Evolutionary conservation across 1,284 basidiomycete species (phyloP).

Genomic region (Cryptococcus sp.): DNA sequence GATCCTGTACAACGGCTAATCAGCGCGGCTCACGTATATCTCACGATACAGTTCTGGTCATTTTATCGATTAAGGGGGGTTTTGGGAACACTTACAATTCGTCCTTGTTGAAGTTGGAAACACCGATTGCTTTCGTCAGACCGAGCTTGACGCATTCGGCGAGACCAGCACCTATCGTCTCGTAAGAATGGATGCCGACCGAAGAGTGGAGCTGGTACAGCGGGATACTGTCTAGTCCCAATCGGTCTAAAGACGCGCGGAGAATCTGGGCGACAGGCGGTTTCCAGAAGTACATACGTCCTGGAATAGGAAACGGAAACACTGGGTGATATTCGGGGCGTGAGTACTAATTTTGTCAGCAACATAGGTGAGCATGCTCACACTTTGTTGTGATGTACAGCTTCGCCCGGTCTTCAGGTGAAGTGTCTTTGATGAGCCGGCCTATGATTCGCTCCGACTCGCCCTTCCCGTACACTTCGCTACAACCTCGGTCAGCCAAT

Average conservation of each 20-base stretch:
- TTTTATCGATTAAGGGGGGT: no score
- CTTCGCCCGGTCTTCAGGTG: conserved; percentile 24
- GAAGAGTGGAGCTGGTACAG: conserved; percentile 46
- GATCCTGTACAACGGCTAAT: conserved; percentile 20
- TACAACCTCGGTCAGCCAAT: conserved; percentile 3
- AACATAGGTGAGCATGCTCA: conserved; percentile 13
- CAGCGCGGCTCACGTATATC: not conserved
- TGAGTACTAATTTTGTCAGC: not conserved
- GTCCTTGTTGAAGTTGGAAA: conserved; percentile 43
- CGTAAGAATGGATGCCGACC: conserved; percentile 34
- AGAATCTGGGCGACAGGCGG: conserved; percentile 38
- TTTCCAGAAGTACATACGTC: conserved; percentile 35
- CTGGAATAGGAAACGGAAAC: conserved; percentile 35
- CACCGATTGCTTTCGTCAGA: conserved; percentile 41
- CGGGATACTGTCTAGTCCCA: conserved; percentile 41
- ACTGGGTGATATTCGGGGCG: conserved; percentile 13
- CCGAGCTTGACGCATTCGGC: conserved; percentile 43
- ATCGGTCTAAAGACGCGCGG: conserved; percentile 32
- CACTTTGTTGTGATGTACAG: conserved; percentile 44
- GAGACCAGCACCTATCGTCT: conserved; percentile 32
- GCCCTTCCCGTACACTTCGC: conserved; percentile 39
- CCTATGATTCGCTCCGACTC: conserved; percentile 44
- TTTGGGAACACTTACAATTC: conserved; percentile 33
- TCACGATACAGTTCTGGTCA: no score
- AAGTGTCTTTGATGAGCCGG: conserved; percentile 34